These are phyloP conservation scores for Candida albicans DNA, from an alignment of 1,139 yeast genomes.

Conservation along the genomic window DNA sequence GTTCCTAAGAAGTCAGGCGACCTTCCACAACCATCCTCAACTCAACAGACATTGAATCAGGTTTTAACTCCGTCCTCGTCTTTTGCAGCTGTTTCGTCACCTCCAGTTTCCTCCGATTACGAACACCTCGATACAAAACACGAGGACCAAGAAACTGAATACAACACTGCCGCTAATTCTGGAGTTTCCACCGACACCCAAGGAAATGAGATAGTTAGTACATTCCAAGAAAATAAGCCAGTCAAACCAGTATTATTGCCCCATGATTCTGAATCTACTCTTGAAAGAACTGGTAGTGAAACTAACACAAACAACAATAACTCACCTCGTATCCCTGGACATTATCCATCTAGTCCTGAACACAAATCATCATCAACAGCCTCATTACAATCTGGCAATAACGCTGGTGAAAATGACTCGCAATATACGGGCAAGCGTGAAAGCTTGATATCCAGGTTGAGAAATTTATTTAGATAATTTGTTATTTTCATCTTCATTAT, in stretches of 20 bases:
- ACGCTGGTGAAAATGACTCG: slow-evolving; percentile 2
- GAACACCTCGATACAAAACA: slow-evolving; percentile 18
- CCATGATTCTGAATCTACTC: slow-evolving; percentile 16
- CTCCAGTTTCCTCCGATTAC: slow-evolving; percentile 18
- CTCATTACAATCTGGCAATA: slow-evolving; percentile 3
- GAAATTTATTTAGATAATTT: slow-evolving; percentile 33
- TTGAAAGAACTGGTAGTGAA: slow-evolving; percentile 4
- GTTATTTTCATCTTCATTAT: not conserved
- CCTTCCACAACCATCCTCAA: slow-evolving; percentile 3
- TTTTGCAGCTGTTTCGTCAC: slow-evolving; percentile 43
- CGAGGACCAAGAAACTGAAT: slow-evolving; percentile 13
- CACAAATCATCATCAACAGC: slow-evolving; percentile 8
- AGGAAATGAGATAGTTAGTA: slow-evolving; percentile 3
- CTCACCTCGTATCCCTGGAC: slow-evolving; percentile 23
- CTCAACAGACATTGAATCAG: slow-evolving; percentile 16
- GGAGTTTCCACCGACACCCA: slow-evolving; percentile 9
- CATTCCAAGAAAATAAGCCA: slow-evolving; percentile 6
- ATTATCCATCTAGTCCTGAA: slow-evolving; percentile 21
- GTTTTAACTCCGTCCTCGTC: slow-evolving; percentile 39
- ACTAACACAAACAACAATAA: not conserved
- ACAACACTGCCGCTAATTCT: slow-evolving; percentile 15
- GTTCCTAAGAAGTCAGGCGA: not conserved
- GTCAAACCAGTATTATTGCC: slow-evolving; percentile 14
- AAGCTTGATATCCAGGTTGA: slow-evolving; percentile 33
- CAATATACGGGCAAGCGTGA: slow-evolving; percentile 21